Conservation (phyloP, 2,329 filamentous ascomycete genomes). For the Falciphora oryzae region DNA sequence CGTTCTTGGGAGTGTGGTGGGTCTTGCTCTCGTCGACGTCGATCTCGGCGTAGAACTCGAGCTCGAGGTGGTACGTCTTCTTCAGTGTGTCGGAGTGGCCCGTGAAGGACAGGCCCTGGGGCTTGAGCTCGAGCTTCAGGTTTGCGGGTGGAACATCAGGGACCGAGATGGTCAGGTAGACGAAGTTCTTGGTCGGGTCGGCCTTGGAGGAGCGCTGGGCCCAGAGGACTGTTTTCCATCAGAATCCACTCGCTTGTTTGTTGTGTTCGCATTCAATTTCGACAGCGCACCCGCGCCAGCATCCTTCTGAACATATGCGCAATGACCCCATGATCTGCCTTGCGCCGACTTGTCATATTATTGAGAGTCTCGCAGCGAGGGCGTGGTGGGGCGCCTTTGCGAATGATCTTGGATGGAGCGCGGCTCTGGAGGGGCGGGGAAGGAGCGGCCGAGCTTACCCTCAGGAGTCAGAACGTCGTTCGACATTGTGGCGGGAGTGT, state of each 20-base stretch:
- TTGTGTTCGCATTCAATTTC: background rate
- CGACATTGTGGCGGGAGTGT: conserved; percentile 20
- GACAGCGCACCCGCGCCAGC: background rate
- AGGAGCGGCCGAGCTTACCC: conserved; percentile 26
- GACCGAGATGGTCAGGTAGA: conserved; percentile 88
- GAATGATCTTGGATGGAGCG: background rate
- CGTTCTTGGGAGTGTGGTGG: conserved; percentile 80
- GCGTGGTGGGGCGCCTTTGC: background rate
- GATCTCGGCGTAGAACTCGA: conserved; percentile 89
- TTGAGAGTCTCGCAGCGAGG: background rate
- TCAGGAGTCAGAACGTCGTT: conserved; percentile 29
- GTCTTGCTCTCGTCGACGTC: conserved; percentile 78
- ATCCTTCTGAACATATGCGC: background rate
- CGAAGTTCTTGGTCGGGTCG: conserved; percentile 83
- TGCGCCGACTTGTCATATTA: background rate
- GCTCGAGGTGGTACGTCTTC: conserved; percentile 75
- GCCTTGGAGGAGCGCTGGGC: conserved; percentile 84
- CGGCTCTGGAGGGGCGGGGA: background rate
- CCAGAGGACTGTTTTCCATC: conserved; percentile 70
- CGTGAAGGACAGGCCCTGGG: conserved; percentile 71
- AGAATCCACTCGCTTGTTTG: background rate
- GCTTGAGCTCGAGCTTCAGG: conserved; percentile 77
- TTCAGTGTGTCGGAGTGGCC: conserved; percentile 81
- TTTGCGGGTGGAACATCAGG: conserved; percentile 73
- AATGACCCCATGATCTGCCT: too few relatives aligned